Base-by-base conservation (phyloP, 2,329 filamentous ascomycete species). In the Fusarium udum region DNA sequence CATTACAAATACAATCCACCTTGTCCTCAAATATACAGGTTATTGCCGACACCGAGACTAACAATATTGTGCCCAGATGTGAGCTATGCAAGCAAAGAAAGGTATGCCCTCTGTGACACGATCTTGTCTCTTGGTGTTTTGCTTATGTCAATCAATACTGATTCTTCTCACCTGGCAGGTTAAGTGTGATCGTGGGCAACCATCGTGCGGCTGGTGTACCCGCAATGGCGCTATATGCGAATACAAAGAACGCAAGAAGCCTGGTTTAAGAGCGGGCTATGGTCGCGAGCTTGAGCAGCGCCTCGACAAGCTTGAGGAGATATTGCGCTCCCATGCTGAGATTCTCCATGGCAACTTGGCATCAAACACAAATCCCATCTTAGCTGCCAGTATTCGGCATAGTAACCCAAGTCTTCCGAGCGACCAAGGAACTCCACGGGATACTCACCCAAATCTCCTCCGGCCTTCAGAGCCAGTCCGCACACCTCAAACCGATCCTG, bases 71-170 rank as follows among this genome's bases (percentile, higher is more conserved):
- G 52, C 78, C 79, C 81, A 92, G 90, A 78, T 92, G 93, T 79
- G 93, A 95, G 83, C 87, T 93, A 58, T 94, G 93, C 85, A 95
- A 95, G 82, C 91, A 93, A 81, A 86, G 93, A 84, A 95, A 95
- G 86, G 92, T 94, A 83, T 57, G 59, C 56, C 57, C 22, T 43
- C 22, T n/a, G 14, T 34, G 45, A 52, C 49, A 49, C 36, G 13
- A 24, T 62, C 49, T 36, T 48, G 22, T 24, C 18, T 43, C 20
- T 34, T 34, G 15, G 37, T 46, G 43, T 56, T 34, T 53, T 43
- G 12, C 22, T 46, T 16, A 32, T 28, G 26, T 31, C 46, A 36
- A 55, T 42, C 22, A 20, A 51, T 63, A 22, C 64, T 76, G 61
- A 78, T 66, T 20, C 31, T 15, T 4, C 36, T 62, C 61, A 42